Evolutionary conservation across 306 rosid species (phyloP).

Genomic region (Cucurbita maxima): DNA sequence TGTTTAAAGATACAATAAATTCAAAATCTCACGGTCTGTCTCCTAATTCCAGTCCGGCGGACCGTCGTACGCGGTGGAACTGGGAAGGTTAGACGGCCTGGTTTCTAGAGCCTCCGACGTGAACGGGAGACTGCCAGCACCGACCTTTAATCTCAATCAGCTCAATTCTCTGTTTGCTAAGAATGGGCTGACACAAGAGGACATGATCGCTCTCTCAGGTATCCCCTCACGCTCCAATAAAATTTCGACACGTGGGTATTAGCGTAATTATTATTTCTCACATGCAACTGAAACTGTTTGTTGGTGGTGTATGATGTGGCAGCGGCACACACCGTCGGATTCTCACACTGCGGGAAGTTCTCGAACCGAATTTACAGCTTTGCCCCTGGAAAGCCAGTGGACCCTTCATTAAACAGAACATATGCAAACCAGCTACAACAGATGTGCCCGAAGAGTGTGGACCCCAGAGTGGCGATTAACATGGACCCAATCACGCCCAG

Average conservation of each 20-base stretch:
- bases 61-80: conserved; percentile 48
- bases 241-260: background rate
- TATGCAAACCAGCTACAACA: conserved; percentile 25
- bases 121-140: conserved; percentile 37
- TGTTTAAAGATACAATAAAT: too few species aligned
- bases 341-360: conserved; percentile 43
- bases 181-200: conserved; percentile 44
- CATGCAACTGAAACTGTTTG: background rate
- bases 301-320: background rate
- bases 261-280: background rate
- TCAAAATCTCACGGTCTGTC: background rate
- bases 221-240: background rate
- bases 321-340: conserved; percentile 65
- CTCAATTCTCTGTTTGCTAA: conserved; percentile 37
- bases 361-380: conserved; percentile 33
- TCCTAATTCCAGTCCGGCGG: conserved; percentile 40
- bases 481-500: conserved; percentile 51
- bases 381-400: conserved; percentile 18
- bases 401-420: conserved; percentile 23
- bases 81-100: conserved; percentile 51
- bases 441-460: conserved; percentile 45
- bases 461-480: conserved; percentile 43
- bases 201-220: conserved; percentile 72
- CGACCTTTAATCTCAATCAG: conserved; percentile 37
- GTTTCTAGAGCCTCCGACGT: conserved; percentile 39